Conservation (phyloP, 2,329 filamentous ascomycete species). For the Aphanocladium album region DNA sequence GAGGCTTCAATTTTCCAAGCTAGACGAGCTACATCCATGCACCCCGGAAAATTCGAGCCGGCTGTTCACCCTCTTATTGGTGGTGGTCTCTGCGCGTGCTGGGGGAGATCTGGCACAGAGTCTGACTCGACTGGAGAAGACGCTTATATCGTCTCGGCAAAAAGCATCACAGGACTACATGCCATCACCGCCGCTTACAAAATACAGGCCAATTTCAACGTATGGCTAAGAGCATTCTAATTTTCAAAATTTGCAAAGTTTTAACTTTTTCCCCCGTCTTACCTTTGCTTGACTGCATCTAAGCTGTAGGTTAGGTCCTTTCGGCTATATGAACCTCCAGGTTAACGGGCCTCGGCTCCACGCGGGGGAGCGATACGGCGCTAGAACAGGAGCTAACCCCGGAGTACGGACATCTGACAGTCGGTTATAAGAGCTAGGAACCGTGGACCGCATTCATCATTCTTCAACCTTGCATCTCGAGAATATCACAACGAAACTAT, state of each 20-base stretch:
- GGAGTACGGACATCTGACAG: conserved; percentile 1
- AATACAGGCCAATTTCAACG: not conserved
- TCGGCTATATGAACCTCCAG: conserved; percentile 10
- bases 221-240: not conserved
- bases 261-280: not conserved
- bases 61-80: not conserved
- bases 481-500: not conserved
- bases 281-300: not conserved
- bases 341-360: conserved; percentile 7
- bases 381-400: conserved; percentile 2
- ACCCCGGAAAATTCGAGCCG: not conserved
- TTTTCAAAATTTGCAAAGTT: not conserved
- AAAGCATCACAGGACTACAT: not conserved
- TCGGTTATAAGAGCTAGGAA: not conserved
- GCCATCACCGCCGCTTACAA: not conserved
- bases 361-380: conserved; percentile 3
- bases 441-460: not conserved
- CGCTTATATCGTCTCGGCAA: not conserved
- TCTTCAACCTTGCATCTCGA: not conserved
- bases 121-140: not conserved
- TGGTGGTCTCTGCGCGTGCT: not conserved
- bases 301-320: not conserved
- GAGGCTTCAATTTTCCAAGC: no score
- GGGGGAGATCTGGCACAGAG: not conserved
- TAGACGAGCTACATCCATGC: no score